Base-by-base conservation (phyloP, 2,329 filamentous ascomycete genomes). In the Huntiella omanensis region DNA sequence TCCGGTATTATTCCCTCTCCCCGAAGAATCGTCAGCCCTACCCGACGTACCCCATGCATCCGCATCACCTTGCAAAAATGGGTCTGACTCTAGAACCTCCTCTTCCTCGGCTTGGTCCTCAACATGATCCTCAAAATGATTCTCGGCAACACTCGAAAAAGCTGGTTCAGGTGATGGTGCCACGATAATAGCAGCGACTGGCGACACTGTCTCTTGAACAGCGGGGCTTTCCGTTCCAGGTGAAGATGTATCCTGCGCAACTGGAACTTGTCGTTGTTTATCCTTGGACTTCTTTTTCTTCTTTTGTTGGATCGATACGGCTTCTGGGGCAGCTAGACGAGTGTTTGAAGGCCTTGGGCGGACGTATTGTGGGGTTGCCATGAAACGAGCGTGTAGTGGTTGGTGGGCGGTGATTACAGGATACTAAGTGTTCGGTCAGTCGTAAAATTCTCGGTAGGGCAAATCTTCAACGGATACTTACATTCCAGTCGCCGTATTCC, bases 401-500 rank as follows among this genome's bases (percentile, higher is more conserved):
- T 85, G 74, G 58, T 67, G 73, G 38, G 71, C 87, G 33, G 87
- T 88, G 53, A 96, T 87, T 22, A 96, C 88, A 17, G 87, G 88
- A 60, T 96, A 96, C 83, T 91, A 13, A 19, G 16, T 4, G 15
- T 42, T 33, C 10, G 49, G 22, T 38, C 43, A 17, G 35, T 48
- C 22, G 5, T 10, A 10, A 28, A 48, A 40, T 22, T 16, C 10
- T 13, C 11, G 4, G 35, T 36, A n/a, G 33, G 2, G 32, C 8
- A 22, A 12, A 35, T 15, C 17, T 19, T 34, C 42, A n/a, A 10
- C 17, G n/a, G 35, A 19, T 11, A 75, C 83, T 69, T 64, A 88
- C 84, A 61, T 96, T 95, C 85, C 87, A 96, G 57, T 96, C 88
- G 2, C 83, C 83, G 58, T 78, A 87, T 55, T 87, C 82, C 3